A percentile compares a stretch with the other conserved stretches of the same genome.
phyloP scores from a whole-genome alignment of 1,284 basidiomycete species.

The Pseudozyma hubeiensis region DNA sequence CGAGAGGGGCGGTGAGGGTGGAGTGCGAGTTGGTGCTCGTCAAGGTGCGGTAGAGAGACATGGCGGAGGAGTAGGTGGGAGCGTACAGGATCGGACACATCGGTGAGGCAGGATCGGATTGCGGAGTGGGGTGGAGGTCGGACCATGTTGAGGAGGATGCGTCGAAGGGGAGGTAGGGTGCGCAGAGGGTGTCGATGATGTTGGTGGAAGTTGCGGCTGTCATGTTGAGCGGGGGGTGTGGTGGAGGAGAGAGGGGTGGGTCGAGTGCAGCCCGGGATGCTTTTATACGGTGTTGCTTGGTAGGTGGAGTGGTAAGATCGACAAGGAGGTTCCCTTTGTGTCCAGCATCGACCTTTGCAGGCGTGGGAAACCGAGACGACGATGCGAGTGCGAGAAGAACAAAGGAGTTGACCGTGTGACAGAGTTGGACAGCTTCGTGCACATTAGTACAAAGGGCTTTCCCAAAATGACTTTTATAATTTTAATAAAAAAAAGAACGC shows the following conservation, averaged over 20 bases:
- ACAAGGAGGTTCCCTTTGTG: too few relatives aligned
- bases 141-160: constrained; percentile 48
- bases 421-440: too few relatives aligned
- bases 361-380: too few relatives aligned
- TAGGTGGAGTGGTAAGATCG: too few relatives aligned
- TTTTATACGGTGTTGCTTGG: too few relatives aligned
- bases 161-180: constrained; percentile 51
- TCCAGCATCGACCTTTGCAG: too few relatives aligned
- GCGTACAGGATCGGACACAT: constrained; percentile 66
- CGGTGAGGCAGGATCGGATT: constrained; percentile 57
- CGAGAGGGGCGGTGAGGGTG: neutral
- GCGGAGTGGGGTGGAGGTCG: constrained; percentile 54
- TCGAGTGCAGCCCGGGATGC: too few relatives aligned
- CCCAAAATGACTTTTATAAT: neutral
- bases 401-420: too few relatives aligned
- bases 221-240: neutral
- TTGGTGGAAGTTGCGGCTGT: constrained; percentile 13
- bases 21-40: constrained; percentile 14
- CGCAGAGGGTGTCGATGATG: constrained; percentile 27
- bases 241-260: too few relatives aligned
- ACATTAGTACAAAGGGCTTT: too few relatives aligned
- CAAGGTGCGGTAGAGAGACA: constrained; percentile 63
- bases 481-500: neutral
- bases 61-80: constrained; percentile 57
- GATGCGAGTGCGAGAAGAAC: too few relatives aligned